Evolutionary conservation across 2,329 filamentous ascomycete species (phyloP), one percentile per base, ranked within the genome.

Genomic region (Fusarium verticillioides): DNA sequence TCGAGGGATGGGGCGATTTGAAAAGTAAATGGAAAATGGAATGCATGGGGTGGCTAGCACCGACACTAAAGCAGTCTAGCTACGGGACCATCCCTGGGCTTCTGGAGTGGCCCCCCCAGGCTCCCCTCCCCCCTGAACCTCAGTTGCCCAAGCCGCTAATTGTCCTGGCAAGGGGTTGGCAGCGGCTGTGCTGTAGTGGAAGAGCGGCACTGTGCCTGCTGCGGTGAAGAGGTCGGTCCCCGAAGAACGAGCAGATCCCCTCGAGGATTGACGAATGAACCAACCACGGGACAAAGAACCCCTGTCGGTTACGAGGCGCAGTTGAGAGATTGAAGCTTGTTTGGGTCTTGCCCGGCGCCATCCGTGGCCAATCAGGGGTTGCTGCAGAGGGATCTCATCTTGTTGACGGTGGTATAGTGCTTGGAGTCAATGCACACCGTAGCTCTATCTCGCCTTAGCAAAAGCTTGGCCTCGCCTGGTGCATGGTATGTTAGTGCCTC

Each of bases 301-400:
- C 72, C 58, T 74, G 72, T 58, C 49, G 26, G 46, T 63, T 62
- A 43, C 40, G 72, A 75, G 76, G 76, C 76, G 76, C 76, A 78
- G 76, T 67, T 53, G 52, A 70, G 49, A 70, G 56, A 73, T 74
- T 74, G 72, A 78, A 78, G 76, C 76, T 78, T 77, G 76, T 75
- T 70, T 72, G 52, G 74, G 67, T 53, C 46, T 60, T 52, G 32
- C 26, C 60, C 66, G 69, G 60, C 60, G 62, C 43, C 61, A 56
- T 44, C 46, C 64, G 30, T 62, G 43, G 37, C 76, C 76, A 78
- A 78, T 78, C 63, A 77, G 46, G 56, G 34, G 26, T 32, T 40
- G 34, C 59, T 23, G 46, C 59, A 61, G 50, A 52, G 49, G 71
- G 53, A 69, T 63, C 74, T 78, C 76, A 78, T 78, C 76, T 78